These are phyloP conservation scores for Podaxis sp. DNA, from an alignment of 768 basidiomycete species.

Conservation along the genomic window DNA sequence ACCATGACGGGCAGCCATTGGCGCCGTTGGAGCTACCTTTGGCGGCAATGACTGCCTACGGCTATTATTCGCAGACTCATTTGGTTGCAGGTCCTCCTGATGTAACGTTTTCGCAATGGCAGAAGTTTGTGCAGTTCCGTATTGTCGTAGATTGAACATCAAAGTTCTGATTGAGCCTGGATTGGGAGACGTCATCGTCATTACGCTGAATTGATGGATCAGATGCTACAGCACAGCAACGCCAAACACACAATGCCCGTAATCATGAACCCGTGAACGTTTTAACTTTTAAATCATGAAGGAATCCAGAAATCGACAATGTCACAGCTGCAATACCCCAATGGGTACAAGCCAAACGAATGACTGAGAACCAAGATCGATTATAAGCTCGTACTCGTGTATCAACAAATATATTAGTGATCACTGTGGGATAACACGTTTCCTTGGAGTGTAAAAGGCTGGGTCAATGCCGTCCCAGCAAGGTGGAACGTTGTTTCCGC, in stretches of 20 bases:
- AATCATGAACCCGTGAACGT: background rate
- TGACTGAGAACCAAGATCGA: no score
- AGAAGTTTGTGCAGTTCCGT: conserved; percentile 5
- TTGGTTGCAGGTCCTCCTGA: conserved; percentile 11
- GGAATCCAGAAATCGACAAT: background rate
- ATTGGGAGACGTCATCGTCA: background rate
- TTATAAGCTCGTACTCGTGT: no score
- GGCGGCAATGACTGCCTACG: conserved; percentile 6
- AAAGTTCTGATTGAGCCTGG: background rate
- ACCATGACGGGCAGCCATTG: background rate
- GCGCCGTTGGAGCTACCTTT: background rate
- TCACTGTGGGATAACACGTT: no score
- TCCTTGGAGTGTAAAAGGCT: no score
- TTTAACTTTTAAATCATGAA: background rate
- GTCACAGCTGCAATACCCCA: no score
- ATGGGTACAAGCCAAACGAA: no score
- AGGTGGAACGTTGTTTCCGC: no score
- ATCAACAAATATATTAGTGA: no score
- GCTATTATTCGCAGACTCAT: background rate
- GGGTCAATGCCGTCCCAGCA: no score
- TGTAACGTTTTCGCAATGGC: background rate
- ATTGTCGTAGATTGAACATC: conserved; percentile 16
- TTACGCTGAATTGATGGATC: background rate
- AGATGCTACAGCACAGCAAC: background rate
- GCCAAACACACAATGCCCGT: background rate